These are phyloP conservation scores for Fusarium aywerte DNA, from an alignment of 2,329 filamentous ascomycete species.

Conservation along the genomic window DNA sequence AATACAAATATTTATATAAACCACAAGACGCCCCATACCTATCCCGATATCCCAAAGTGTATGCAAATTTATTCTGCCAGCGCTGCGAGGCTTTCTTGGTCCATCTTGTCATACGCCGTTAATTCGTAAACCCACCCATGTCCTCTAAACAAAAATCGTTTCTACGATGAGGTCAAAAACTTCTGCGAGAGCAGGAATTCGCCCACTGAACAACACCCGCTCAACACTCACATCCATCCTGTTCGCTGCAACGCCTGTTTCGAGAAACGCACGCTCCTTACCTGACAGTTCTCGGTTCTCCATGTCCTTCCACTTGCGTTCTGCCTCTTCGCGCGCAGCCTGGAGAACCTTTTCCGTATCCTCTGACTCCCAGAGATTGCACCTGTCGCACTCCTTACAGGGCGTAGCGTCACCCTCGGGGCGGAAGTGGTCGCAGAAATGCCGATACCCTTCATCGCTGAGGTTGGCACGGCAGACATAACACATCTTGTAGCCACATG, in stretches of 20 bases:
- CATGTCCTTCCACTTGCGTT: slow-evolving; percentile 74
- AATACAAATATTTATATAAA: slow-evolving; percentile 10
- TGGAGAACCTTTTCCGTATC: slow-evolving; percentile 75
- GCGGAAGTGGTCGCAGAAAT: slow-evolving; percentile 97
- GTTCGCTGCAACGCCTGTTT: slow-evolving; percentile 60
- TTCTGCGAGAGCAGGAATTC: slow-evolving; percentile 54
- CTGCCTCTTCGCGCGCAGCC: slow-evolving; percentile 76
- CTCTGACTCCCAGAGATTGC: slow-evolving; percentile 82
- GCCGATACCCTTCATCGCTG: slow-evolving; percentile 80
- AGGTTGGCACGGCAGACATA: slow-evolving; percentile 90
- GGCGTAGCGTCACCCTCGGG: slow-evolving; percentile 76
- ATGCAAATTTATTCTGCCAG: slow-evolving; percentile 29
- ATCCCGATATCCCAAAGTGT: slow-evolving; percentile 2
- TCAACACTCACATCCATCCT: slow-evolving; percentile 47
- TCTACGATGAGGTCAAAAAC: slow-evolving; percentile 60
- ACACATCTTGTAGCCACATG: slow-evolving; percentile 98
- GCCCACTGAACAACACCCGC: slow-evolving; percentile 49
- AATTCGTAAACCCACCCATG: not conserved
- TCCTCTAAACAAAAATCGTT: slow-evolving; percentile 54
- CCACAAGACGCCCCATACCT: slow-evolving; percentile 27
- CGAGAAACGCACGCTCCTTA: slow-evolving; percentile 66
- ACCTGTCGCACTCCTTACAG: slow-evolving; percentile 83
- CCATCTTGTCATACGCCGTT: slow-evolving; percentile 33
- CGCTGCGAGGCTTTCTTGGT: slow-evolving; percentile 22
- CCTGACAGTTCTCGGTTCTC: slow-evolving; percentile 69